These are phyloP conservation scores for Solanum piurae DNA, from an alignment of 257 asterid genomes.

Conservation along the genomic window DNA sequence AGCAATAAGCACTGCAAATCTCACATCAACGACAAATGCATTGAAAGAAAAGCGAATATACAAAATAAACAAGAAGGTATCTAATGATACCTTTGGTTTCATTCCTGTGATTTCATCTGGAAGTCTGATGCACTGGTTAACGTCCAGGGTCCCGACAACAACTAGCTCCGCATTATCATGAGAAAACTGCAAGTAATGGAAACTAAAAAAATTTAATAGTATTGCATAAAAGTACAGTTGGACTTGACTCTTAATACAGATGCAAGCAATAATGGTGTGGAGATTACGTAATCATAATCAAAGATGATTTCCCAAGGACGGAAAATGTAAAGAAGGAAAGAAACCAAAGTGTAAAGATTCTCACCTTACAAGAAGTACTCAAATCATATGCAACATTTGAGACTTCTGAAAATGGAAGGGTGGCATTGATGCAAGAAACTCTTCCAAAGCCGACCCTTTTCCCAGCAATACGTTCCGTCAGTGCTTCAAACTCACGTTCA, in stretches of 20 bases:
- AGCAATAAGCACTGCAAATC: not conserved
- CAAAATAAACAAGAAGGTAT: not conserved
- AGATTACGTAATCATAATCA: not conserved
- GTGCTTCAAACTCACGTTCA: constrained; percentile 76
- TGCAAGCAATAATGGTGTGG: not conserved
- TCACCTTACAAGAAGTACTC: constrained; percentile 62
- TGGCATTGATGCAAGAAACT: constrained; percentile 91
- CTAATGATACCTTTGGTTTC: constrained; percentile 58
- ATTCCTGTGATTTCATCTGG: constrained; percentile 72
- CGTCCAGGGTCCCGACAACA: constrained; percentile 81
- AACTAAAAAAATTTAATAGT: not conserved
- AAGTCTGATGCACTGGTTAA: constrained; percentile 78
- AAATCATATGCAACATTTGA: constrained; percentile 38
- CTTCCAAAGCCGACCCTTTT: constrained; percentile 48
- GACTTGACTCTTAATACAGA: not conserved
- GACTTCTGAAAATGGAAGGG: constrained; percentile 51
- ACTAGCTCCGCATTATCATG: constrained; percentile 49
- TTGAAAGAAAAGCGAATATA: not conserved
- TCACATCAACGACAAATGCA: not conserved
- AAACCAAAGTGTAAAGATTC: not conserved
- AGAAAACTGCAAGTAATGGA: constrained; percentile 42
- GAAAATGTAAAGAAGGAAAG: not conserved
- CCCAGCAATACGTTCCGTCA: constrained; percentile 78
- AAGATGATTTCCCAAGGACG: not conserved
- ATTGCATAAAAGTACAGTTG: not conserved